phyloP scores from a whole-genome alignment of 139 green algal genomes.

The Spirogloea muscicola region DNA sequence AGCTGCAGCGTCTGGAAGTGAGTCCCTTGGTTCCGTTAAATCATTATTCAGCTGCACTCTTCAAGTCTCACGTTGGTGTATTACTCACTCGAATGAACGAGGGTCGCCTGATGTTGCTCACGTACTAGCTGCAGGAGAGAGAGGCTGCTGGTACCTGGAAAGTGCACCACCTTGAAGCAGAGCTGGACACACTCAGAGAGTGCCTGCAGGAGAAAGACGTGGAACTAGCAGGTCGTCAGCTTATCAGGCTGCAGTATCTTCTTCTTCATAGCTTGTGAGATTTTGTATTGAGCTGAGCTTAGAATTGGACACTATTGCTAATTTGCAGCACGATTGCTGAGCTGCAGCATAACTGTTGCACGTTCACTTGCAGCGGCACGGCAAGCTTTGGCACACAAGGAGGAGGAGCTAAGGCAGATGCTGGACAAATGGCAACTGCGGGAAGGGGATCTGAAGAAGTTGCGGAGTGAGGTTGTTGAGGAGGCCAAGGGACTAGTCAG shows the following conservation, averaged over 20 bases:
- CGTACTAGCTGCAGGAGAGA: constrained; percentile 16
- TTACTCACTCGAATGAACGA: not conserved
- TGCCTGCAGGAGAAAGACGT: constrained; percentile 25
- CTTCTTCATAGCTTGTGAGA: no score
- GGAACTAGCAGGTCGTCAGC: constrained; percentile 3
- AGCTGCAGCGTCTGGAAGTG: constrained; percentile 27
- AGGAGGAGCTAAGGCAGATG: constrained; percentile 17
- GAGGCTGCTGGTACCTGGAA: not conserved
- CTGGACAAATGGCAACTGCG: constrained; percentile 6
- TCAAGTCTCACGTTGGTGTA: no score
- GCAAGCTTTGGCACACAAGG: constrained; percentile 7
- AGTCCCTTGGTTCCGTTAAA: no score
- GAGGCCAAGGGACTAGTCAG: constrained; percentile 1
- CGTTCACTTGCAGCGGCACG: no score
- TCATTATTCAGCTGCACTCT: no score
- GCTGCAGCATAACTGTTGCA: no score
- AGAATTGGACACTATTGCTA: no score
- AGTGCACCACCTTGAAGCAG: constrained; percentile 5
- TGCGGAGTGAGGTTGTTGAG: constrained; percentile 9
- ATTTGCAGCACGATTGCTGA: no score
- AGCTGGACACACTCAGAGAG: constrained; percentile 22
- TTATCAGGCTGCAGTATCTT: no score
- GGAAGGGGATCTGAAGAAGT: constrained; percentile 6
- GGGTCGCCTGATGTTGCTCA: not conserved
- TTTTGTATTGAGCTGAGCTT: no score